Evolutionary conservation across 192 early-diverging fungal genomes (phyloP).

Genomic region (Martensiomyces pterosporus): DNA sequence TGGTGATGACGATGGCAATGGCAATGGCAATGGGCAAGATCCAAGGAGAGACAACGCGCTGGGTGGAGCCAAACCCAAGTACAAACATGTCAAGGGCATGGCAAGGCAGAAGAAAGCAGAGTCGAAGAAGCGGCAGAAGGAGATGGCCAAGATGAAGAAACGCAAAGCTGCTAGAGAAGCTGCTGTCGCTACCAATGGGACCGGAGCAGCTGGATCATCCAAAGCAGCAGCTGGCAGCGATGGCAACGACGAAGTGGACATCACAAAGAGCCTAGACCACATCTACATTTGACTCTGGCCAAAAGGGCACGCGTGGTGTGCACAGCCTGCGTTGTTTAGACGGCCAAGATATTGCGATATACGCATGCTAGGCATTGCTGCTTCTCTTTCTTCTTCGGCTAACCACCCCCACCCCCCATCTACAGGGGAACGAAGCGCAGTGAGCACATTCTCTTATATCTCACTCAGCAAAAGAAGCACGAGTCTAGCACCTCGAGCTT

Average conservation of each 20-base stretch:
- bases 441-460: no score
- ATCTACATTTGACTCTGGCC: slow-evolving; percentile 14
- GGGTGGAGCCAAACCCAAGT: not conserved
- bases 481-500: no score
- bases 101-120: slow-evolving; percentile 13
- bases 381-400: no score
- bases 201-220: not conserved
- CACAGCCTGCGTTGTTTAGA: no score
- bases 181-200: no score
- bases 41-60: not conserved
- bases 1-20: not conserved
- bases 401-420: no score
- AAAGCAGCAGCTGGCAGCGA: not conserved
- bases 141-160: slow-evolving; percentile 18
- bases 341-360: no score
- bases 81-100: slow-evolving; percentile 1
- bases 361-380: no score
- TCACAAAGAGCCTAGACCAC: not conserved
- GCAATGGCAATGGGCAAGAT: no score
- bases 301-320: no score
- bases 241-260: not conserved
- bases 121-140: slow-evolving; percentile 12
- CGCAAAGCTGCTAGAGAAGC: slow-evolving; percentile 4
- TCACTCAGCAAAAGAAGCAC: no score
- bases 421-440: no score